Evolutionary conservation across 352 stramenopile species (phyloP).

Genomic region (Hyphochytrium catenoides): DNA sequence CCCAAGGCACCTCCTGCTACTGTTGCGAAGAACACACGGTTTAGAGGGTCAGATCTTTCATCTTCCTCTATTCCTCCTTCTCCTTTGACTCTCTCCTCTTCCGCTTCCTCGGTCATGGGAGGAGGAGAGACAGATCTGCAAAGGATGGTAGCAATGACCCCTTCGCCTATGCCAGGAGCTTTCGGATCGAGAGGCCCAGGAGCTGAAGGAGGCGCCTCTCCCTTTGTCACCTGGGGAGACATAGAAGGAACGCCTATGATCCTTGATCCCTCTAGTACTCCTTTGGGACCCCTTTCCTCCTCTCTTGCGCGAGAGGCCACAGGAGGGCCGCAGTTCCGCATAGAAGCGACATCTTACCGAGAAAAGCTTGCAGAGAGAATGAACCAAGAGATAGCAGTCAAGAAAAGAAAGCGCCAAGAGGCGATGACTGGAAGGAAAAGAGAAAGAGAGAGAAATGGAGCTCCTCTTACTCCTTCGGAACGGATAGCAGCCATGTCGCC

Average conservation of each 20-base stretch:
- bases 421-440: neutral
- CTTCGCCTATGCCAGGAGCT: too few relatives aligned
- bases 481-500: too few relatives aligned
- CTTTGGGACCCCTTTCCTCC: neutral
- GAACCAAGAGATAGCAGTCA: slow-evolving; percentile 4
- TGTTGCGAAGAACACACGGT: too few relatives aligned
- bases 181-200: slow-evolving; percentile 28
- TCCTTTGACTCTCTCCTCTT: too few relatives aligned
- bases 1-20: too few relatives aligned
- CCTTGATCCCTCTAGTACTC: slow-evolving; percentile 22
- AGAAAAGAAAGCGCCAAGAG: neutral
- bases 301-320: slow-evolving; percentile 13
- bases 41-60: too few relatives aligned
- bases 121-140: too few relatives aligned
- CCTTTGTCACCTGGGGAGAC: slow-evolving; percentile 54
- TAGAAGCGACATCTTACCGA: slow-evolving; percentile 26
- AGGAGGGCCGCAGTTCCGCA: slow-evolving; percentile 24
- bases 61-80: too few relatives aligned
- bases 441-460: too few relatives aligned
- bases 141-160: slow-evolving; percentile 55
- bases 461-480: too few relatives aligned
- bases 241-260: slow-evolving; percentile 49
- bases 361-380: slow-evolving; percentile 33
- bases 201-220: slow-evolving; percentile 27
- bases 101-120: too few relatives aligned